phyloP scores from a whole-genome alignment of 148 eudicot genomes.

The Chenopodium berlandieri region DNA sequence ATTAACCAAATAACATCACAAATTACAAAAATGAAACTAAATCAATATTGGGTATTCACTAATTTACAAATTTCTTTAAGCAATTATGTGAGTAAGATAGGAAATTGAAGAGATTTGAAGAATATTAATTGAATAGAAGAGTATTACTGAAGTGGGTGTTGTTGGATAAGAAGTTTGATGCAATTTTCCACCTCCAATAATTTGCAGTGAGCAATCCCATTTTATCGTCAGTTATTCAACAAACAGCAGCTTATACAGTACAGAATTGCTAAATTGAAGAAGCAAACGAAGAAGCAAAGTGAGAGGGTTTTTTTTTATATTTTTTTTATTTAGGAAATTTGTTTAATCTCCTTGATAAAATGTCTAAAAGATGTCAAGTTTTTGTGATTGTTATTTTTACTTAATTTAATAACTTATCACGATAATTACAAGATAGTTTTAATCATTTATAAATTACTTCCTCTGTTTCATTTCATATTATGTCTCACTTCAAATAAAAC shows the following conservation, averaged over 20 bases:
- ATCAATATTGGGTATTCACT: constrained; percentile 1
- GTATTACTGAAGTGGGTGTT: constrained; percentile 17
- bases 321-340: too few species aligned
- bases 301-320: too few species aligned
- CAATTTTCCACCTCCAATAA: constrained; percentile 18
- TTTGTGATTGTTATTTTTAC: too few species aligned
- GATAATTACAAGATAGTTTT: too few species aligned
- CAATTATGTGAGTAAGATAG: background rate
- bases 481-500: too few species aligned
- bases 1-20: background rate
- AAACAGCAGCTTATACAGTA: background rate
- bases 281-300: background rate
- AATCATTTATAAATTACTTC: too few species aligned
- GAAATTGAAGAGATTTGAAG: background rate
- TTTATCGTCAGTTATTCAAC: background rate
- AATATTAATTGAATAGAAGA: constrained; percentile 13
- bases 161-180: constrained; percentile 7
- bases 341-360: too few species aligned
- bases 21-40: background rate
- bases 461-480: too few species aligned
- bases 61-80: background rate
- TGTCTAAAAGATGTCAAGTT: too few species aligned
- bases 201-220: constrained; percentile 43
- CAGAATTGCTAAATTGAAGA: background rate
- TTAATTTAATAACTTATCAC: too few species aligned